Evolutionary conservation across 805 yeast genomes (phyloP).

Genomic region (Brettanomyces nanus): DNA sequence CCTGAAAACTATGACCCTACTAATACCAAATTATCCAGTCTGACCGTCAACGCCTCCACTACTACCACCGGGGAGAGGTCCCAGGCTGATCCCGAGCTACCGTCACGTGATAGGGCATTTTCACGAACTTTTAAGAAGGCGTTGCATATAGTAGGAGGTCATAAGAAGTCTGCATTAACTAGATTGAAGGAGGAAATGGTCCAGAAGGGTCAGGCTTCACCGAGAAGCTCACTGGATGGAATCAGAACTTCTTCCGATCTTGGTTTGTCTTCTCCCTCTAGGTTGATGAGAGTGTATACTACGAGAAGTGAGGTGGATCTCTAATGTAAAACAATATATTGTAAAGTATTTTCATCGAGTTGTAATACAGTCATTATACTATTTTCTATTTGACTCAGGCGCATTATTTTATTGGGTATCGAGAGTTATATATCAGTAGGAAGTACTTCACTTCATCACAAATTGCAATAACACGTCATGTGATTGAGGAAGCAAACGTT

Average conservation of each 20-base stretch:
- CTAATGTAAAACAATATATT: too few species aligned
- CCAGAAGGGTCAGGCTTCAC: slow-evolving; percentile 16
- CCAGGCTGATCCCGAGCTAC: not conserved
- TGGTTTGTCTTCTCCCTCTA: slow-evolving; percentile 17
- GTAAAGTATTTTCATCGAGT: too few species aligned
- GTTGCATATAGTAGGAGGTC: not conserved
- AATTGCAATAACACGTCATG: too few species aligned
- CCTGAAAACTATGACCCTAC: slow-evolving; percentile 8
- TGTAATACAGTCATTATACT: too few species aligned
- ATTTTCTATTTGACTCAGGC: too few species aligned
- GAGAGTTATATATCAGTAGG: too few species aligned
- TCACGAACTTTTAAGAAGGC: not conserved
- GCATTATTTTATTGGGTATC: too few species aligned
- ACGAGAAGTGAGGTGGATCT: too few species aligned
- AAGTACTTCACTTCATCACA: too few species aligned
- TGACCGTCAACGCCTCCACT: not conserved
- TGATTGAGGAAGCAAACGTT: too few species aligned
- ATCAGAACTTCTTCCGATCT: slow-evolving; percentile 20
- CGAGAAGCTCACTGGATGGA: slow-evolving; percentile 17
- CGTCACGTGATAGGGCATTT: not conserved
- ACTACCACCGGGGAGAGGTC: not conserved
- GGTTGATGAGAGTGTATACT: slow-evolving; percentile 18
- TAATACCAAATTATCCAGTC: not conserved
- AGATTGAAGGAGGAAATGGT: slow-evolving; percentile 15
- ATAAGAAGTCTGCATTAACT: not conserved